Conservation (phyloP, 345 rosid species). For the Corchorus capsularis region DNA sequence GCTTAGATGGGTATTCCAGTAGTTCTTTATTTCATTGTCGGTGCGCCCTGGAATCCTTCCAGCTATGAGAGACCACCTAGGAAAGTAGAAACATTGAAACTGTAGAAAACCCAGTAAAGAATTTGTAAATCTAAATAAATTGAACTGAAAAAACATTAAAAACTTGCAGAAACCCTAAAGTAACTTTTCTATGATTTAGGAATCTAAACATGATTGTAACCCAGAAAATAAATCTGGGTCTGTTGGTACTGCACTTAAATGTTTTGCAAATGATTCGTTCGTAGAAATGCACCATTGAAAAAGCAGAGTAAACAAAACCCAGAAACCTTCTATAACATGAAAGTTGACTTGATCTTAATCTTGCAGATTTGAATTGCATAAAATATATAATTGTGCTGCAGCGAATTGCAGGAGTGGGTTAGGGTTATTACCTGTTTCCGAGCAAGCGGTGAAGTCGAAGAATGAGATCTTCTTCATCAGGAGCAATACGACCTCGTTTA, state of each 20-base stretch:
- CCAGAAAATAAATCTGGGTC: background rate
- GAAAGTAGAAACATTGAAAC: background rate
- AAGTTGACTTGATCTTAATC: background rate
- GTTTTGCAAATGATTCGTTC: background rate
- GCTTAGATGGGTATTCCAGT: slow-evolving; percentile 85
- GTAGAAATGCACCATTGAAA: background rate
- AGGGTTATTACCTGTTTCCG: slow-evolving; percentile 49
- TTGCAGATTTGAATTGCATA: background rate
- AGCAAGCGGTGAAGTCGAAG: slow-evolving; percentile 88
- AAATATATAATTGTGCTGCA: background rate
- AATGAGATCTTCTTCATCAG: slow-evolving; percentile 93
- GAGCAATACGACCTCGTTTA: slow-evolving; percentile 70
- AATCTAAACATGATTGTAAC: background rate
- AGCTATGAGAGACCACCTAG: slow-evolving; percentile 84
- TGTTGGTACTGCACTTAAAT: background rate
- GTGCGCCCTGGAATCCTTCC: slow-evolving; percentile 93
- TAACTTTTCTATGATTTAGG: background rate
- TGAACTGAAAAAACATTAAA: too few species aligned
- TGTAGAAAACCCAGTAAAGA: background rate
- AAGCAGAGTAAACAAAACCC: background rate
- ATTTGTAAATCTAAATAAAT: too few species aligned
- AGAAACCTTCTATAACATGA: background rate
- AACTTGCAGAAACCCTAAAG: background rate
- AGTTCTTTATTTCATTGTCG: slow-evolving; percentile 89
- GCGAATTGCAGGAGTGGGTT: background rate